Conservation (phyloP, 2,329 filamentous ascomycete species). For the Scytalidium lignicola region DNA sequence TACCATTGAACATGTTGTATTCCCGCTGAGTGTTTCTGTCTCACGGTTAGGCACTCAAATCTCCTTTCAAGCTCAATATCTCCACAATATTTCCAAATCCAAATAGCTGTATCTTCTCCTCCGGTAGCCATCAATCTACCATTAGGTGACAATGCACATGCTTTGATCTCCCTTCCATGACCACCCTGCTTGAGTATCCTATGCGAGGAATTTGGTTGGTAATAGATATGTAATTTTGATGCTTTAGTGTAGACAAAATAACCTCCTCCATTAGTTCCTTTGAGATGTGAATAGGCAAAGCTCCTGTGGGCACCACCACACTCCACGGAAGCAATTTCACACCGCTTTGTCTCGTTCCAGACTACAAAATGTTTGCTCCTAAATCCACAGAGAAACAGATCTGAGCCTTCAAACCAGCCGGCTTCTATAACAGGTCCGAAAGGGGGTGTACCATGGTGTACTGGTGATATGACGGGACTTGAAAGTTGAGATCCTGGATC, state of each 20-base stretch:
- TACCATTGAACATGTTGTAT: slow-evolving; percentile 71
- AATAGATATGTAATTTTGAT: slow-evolving; percentile 42
- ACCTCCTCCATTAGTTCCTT: slow-evolving; percentile 29
- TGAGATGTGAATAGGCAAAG: slow-evolving; percentile 50
- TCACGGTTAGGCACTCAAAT: slow-evolving; percentile 49
- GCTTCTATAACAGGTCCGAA: slow-evolving; percentile 75
- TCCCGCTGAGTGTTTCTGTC: slow-evolving; percentile 77
- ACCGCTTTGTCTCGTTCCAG: slow-evolving; percentile 69
- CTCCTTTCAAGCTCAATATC: slow-evolving; percentile 4
- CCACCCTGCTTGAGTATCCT: slow-evolving; percentile 58
- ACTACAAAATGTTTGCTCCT: slow-evolving; percentile 72
- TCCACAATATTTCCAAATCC: slow-evolving; percentile 55
- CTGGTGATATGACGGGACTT: slow-evolving; percentile 35
- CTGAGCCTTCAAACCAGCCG: slow-evolving; percentile 51
- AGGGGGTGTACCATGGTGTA: slow-evolving; percentile 65
- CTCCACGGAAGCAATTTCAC: slow-evolving; percentile 65
- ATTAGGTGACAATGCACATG: slow-evolving; percentile 41
- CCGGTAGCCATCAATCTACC: slow-evolving; percentile 56
- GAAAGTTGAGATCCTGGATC: slow-evolving; percentile 9
- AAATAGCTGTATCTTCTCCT: slow-evolving; percentile 68
- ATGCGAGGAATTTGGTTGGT: slow-evolving; percentile 35
- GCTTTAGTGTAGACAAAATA: slow-evolving; percentile 73
- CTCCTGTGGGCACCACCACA: slow-evolving; percentile 82
- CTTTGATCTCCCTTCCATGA: slow-evolving; percentile 84
- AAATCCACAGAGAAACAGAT: slow-evolving; percentile 77